A percentile compares a stretch with the other conserved stretches of the same genome.
Conservation (phyloP, 305 asterid genomes). For the Petunia hybrid region DNA sequence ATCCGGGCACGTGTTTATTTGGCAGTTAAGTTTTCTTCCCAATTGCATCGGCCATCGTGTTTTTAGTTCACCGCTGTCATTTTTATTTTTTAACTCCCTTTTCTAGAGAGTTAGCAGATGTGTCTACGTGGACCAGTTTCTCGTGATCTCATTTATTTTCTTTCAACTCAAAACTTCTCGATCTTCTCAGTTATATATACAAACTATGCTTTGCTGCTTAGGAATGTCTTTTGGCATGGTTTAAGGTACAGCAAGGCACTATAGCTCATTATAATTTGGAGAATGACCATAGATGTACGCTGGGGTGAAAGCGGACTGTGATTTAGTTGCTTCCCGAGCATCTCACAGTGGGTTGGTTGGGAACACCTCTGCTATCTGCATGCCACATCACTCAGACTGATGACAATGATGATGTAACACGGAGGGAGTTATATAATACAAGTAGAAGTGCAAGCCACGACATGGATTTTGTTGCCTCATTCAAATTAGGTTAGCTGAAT, state of each 20-base stretch:
- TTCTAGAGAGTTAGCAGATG: neutral
- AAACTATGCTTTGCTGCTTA: neutral
- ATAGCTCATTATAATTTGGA: neutral
- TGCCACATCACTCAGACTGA: neutral
- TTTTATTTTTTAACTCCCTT: slow-evolving; percentile 14
- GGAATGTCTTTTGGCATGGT: neutral
- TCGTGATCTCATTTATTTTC: neutral
- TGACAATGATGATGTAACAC: neutral
- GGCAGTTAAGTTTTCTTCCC: slow-evolving; percentile 76
- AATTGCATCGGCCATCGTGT: slow-evolving; percentile 32
- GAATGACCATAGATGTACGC: neutral
- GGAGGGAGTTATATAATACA: neutral
- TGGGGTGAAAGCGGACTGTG: neutral
- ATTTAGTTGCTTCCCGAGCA: slow-evolving; percentile 12
- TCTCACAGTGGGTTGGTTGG: neutral
- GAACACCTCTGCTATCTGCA: slow-evolving; percentile 21
- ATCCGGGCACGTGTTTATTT: slow-evolving; percentile 79
- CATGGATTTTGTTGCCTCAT: neutral
- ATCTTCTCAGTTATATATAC: neutral
- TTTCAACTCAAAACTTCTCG: neutral
- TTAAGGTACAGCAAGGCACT: neutral
- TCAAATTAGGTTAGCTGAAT: neutral
- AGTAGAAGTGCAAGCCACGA: slow-evolving; percentile 23
- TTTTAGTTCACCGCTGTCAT: slow-evolving; percentile 17
- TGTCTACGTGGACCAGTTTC: neutral